Evolutionary conservation across 2,329 filamentous ascomycete species (phyloP), one percentile per base, ranked within the genome.

Genomic region (Fusarium proliferatum): DNA sequence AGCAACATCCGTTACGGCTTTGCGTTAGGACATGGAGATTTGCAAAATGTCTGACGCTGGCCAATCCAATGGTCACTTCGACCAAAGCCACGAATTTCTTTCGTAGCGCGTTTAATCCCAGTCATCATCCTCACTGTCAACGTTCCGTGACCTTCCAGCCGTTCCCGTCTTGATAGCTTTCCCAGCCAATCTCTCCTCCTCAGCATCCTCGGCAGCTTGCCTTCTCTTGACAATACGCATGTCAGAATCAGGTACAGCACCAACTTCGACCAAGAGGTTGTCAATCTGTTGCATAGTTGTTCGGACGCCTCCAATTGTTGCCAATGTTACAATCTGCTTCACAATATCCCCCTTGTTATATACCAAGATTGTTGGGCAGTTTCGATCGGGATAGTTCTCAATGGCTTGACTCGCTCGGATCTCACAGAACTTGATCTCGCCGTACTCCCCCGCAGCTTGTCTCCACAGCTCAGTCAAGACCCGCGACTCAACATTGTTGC

Each of bases 381-480:
- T 99, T 64, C 89, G 89, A 78, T 98, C 96, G 4, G 96, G 96
- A 82, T 99, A 99, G 45, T 94, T 94, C 81, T 98, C 96, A 76
- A 99, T 98, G 65, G 96, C 97, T 84, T 98, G 90, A 79, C 94
- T 92, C 11, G 92, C 96, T 76, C 92, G 90, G 76, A 99, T 98
- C 84, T 98, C 94, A 82, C 96, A 98, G 83, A 99, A 99, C 84
- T 99, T 99, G 82, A 99, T 86, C 74, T 99, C 96, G 26, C 95
- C 94, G 79, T 95, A 99, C 79, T 96, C 94, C 67, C 84, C 85
- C 2, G 96, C 96, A 45, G 96, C 88, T 79, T 95, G 91, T 41
- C 92, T 88, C 95, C 96, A 99, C 26, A 98, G 86, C 79, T 97
- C 93, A 2, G 92, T 91, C 76, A 98, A 84, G 7, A 98, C 86